Evolutionary conservation across 2,329 filamentous ascomycete genomes (phyloP).

Genomic region (Trichoderma polysporum): DNA sequence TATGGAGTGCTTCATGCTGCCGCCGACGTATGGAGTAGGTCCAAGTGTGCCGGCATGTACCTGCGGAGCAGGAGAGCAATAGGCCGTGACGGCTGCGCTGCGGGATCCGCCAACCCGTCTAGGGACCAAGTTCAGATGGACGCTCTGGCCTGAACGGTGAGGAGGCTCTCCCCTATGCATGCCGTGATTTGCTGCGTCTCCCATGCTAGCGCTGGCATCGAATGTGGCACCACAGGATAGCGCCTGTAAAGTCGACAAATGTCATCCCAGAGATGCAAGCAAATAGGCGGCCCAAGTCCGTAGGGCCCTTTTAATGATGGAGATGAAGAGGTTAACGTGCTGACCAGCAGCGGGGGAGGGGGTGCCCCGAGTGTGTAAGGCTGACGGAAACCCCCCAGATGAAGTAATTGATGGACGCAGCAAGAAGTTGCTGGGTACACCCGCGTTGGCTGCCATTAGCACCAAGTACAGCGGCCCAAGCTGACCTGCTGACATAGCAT

Average conservation of each 20-base stretch:
- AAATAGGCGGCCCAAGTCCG: neutral
- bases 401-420: neutral
- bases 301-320: neutral
- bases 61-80: neutral
- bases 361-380: conserved; percentile 18
- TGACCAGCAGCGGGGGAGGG: conserved; percentile 5
- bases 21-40: neutral
- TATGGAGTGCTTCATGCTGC: neutral
- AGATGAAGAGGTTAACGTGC: conserved; percentile 5
- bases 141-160: neutral
- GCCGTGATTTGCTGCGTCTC: conserved; percentile 13
- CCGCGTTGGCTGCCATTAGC: neutral
- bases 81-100: neutral
- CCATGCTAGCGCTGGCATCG: conserved; percentile 14
- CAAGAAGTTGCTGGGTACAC: neutral
- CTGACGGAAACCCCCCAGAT: conserved; percentile 20
- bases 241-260: neutral
- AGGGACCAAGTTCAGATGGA: neutral
- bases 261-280: neutral
- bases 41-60: neutral
- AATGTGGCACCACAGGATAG: conserved; percentile 8
- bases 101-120: neutral
- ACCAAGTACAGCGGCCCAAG: conserved; percentile 3
- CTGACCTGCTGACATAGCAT: conserved; percentile 9
- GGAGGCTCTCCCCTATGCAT: neutral